Conservation (phyloP, 495 filamentous ascomycete genomes). For the Penicillium egyptiacum region DNA sequence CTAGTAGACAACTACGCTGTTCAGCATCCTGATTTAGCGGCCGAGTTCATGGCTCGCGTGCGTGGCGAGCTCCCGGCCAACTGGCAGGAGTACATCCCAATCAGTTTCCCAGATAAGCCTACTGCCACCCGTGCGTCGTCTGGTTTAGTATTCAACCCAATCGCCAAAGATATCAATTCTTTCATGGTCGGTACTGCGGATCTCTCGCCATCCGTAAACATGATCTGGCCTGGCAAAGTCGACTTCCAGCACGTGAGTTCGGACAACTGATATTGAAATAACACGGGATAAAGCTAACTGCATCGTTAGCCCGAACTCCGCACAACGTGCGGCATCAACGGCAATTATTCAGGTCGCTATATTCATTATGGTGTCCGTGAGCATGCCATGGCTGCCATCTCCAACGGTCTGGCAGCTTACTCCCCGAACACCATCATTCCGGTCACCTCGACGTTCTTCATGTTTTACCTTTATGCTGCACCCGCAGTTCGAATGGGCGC, state of each 20-base stretch:
- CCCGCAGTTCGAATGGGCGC: constrained; percentile 61
- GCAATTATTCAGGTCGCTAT: constrained; percentile 52
- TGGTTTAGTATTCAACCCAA: constrained; percentile 51
- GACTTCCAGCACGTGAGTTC: constrained; percentile 54
- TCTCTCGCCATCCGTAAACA: constrained; percentile 57
- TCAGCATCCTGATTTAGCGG: constrained; percentile 46
- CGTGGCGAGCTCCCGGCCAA: constrained; percentile 46
- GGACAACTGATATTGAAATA: neutral
- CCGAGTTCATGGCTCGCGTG: constrained; percentile 48
- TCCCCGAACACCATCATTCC: constrained; percentile 51
- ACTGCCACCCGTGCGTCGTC: constrained; percentile 52
- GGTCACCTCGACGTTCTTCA: constrained; percentile 56
- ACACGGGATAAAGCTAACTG: neutral
- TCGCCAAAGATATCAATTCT: constrained; percentile 44
- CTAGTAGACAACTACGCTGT: constrained; percentile 41
- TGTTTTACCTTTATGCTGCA: constrained; percentile 63
- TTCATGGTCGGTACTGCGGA: constrained; percentile 63
- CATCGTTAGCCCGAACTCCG: constrained; percentile 39
- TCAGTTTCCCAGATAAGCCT: constrained; percentile 44
- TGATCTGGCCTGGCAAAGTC: constrained; percentile 54
- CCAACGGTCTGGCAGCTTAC: constrained; percentile 56
- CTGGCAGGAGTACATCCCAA: constrained; percentile 47
- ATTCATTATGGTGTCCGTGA: constrained; percentile 56
- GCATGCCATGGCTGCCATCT: constrained; percentile 54
- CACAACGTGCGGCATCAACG: constrained; percentile 48